These are phyloP conservation scores for Stephania yunnanensis DNA, from an alignment of 164 flowering plant species.

Conservation along the genomic window DNA sequence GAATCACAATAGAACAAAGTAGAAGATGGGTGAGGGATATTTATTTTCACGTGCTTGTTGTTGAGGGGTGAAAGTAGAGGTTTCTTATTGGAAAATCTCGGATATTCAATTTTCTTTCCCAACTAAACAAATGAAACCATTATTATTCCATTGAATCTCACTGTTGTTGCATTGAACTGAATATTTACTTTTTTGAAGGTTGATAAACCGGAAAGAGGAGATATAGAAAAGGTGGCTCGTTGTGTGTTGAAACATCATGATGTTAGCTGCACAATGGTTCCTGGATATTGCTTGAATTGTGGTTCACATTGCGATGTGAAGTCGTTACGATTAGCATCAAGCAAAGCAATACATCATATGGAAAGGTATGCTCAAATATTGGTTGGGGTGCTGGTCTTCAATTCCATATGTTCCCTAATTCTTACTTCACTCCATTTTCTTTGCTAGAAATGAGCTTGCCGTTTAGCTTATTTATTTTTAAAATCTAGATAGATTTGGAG, in stretches of 20 bases:
- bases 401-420: background rate
- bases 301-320: slow-evolving; percentile 46
- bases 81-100: background rate
- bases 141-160: background rate
- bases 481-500: too few species aligned
- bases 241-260: slow-evolving; percentile 23
- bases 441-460: background rate
- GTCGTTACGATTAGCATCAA: slow-evolving; percentile 26
- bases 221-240: slow-evolving; percentile 30
- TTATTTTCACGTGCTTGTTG: too few species aligned
- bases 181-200: slow-evolving; percentile 25
- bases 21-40: too few species aligned
- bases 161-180: slow-evolving; percentile 4
- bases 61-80: too few species aligned
- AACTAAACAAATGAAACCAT: background rate
- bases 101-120: background rate
- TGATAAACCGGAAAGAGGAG: slow-evolving; percentile 23
- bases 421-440: background rate
- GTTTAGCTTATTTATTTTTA: background rate
- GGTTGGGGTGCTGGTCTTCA: background rate
- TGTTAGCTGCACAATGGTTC: slow-evolving; percentile 19
- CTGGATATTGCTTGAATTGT: slow-evolving; percentile 62
- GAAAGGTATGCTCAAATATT: slow-evolving; percentile 34
- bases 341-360: slow-evolving; percentile 31
- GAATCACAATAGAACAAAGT: too few species aligned